Conservation (phyloP, 495 filamentous ascomycete genomes). For the Daldinia childiae region DNA sequence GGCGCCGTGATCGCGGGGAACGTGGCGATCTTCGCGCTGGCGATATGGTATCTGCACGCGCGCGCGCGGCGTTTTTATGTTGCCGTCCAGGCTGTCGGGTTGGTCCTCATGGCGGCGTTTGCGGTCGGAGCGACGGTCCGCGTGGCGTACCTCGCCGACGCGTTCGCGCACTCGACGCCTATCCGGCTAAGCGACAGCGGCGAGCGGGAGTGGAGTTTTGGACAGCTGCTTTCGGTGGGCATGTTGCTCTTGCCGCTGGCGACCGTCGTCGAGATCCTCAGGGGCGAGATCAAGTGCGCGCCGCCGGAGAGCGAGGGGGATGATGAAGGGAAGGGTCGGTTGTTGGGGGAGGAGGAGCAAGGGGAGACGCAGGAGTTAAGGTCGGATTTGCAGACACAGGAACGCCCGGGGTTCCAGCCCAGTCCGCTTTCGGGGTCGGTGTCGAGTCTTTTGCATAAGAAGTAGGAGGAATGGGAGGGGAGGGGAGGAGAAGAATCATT, state of each 20-base stretch:
- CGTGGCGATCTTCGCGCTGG: conserved; percentile 58
- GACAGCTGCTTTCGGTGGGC: conserved; percentile 63
- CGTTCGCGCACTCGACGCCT: conserved; percentile 57
- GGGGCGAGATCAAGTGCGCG: conserved; percentile 60
- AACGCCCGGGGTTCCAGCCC: conserved; percentile 45
- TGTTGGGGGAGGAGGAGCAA: conserved; percentile 20
- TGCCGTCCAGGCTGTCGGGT: conserved; percentile 55
- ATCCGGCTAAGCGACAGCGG: conserved; percentile 55
- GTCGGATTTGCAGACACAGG: conserved; percentile 5
- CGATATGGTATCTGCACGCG: conserved; percentile 66
- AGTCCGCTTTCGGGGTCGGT: conserved; percentile 50
- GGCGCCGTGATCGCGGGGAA: conserved; percentile 62
- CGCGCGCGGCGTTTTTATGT: conserved; percentile 57
- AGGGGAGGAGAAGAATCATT: not conserved
- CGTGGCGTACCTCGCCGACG: conserved; percentile 60
- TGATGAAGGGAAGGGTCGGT: conserved; percentile 21
- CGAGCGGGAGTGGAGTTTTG: conserved; percentile 67
- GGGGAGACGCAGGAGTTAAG: conserved; percentile 23
- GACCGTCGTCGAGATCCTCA: conserved; percentile 62
- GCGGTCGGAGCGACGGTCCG: conserved; percentile 60
- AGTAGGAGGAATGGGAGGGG: not conserved
- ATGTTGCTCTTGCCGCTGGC: conserved; percentile 64
- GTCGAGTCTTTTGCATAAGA: conserved; percentile 45
- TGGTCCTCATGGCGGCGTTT: conserved; percentile 59
- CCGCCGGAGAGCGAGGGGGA: conserved; percentile 43